These are phyloP conservation scores for Candida oleophila DNA, from an alignment of 805 yeast species.

Conservation along the genomic window DNA sequence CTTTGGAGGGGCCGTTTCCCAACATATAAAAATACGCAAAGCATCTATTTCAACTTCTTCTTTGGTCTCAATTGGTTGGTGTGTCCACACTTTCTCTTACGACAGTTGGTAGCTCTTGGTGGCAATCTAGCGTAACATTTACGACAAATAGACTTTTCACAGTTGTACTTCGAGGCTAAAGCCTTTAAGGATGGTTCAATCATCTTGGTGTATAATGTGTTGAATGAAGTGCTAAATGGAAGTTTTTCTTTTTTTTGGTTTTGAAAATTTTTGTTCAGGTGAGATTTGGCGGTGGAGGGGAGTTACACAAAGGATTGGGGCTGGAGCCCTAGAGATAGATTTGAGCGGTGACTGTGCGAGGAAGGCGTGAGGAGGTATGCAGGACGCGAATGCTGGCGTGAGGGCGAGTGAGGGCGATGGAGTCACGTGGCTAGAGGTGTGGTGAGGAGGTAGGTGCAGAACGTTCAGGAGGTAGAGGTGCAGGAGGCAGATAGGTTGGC, in stretches of 20 bases:
- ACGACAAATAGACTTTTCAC: conserved; percentile 99
- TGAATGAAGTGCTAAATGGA: not conserved
- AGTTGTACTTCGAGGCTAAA: conserved; percentile 99
- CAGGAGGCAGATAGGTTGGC: too few relatives aligned
- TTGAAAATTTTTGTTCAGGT: conserved; percentile 4
- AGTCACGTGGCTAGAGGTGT: too few relatives aligned
- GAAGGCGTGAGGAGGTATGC: not conserved
- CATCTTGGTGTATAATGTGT: conserved; percentile 39
- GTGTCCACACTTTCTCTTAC: conserved; percentile 99
- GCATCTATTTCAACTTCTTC: conserved; percentile 94
- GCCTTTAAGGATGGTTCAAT: conserved; percentile 99
- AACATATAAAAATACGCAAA: conserved; percentile 26
- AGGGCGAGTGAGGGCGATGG: too few relatives aligned
- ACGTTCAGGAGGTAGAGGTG: too few relatives aligned
- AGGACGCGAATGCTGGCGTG: too few relatives aligned
- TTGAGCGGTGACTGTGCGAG: not conserved
- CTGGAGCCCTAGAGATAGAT: conserved; percentile 1
- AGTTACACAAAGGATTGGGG: conserved; percentile 5
- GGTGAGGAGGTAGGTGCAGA: too few relatives aligned
- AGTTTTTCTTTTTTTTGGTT: conserved; percentile 1
- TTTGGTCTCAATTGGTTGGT: conserved; percentile 99
- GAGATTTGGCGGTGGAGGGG: not conserved
- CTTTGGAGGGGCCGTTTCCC: not conserved
- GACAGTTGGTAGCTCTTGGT: conserved; percentile 99
- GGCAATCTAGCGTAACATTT: conserved; percentile 99